These are phyloP conservation scores for Cryptomeria japonica DNA, from an alignment of 75 land plant genomes.

Conservation along the genomic window DNA sequence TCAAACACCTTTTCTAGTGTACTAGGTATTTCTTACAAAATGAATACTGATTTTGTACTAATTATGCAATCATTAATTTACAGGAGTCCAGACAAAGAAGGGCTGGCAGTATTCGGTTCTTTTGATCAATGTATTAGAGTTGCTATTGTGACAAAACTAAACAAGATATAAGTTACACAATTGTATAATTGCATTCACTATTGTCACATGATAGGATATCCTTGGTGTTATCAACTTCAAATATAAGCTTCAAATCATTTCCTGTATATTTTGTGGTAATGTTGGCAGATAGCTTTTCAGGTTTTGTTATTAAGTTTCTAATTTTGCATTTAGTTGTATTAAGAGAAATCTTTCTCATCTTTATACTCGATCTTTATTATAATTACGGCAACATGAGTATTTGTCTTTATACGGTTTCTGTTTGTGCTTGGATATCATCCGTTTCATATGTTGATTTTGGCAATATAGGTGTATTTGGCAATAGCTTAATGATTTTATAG, in stretches of 20 bases:
- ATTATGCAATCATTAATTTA: not conserved
- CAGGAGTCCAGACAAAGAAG: constrained; percentile 47
- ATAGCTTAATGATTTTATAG: not conserved
- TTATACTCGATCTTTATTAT: too few species aligned
- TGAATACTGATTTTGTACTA: not conserved
- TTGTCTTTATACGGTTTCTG: not conserved
- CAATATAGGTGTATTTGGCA: not conserved
- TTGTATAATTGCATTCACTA: not conserved
- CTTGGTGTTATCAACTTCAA: not conserved
- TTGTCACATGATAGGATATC: not conserved
- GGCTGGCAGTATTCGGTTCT: constrained; percentile 44
- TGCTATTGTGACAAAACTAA: constrained; percentile 36
- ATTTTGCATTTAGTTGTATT: too few species aligned
- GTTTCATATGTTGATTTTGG: not conserved
- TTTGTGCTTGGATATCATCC: not conserved
- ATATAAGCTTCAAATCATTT: not conserved
- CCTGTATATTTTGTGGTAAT: too few species aligned
- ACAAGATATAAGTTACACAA: constrained; percentile 14
- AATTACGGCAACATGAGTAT: too few species aligned
- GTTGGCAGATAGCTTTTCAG: too few species aligned
- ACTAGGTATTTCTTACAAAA: not conserved
- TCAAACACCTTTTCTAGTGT: not conserved
- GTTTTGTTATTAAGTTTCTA: too few species aligned
- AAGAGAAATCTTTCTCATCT: too few species aligned
- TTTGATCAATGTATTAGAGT: constrained; percentile 50